phyloP scores from a whole-genome alignment of 345 rosid species.

The Jatropha curcas region DNA sequence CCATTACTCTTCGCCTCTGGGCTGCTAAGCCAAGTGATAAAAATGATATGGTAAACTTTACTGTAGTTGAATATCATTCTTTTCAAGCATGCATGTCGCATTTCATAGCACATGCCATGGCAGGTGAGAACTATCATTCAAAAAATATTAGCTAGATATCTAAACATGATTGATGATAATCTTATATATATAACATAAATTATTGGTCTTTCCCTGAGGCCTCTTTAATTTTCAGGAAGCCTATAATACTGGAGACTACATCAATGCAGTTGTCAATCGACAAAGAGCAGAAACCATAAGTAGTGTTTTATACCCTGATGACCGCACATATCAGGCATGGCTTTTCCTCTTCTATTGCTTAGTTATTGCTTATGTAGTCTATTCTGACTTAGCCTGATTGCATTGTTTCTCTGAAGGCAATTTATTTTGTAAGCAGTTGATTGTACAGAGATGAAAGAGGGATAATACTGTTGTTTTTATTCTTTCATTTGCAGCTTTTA shows the following conservation, averaged over 20 bases:
- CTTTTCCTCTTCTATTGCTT: constrained; percentile 13
- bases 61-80: neutral
- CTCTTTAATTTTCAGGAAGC: constrained; percentile 33
- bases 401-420: neutral
- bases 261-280: constrained; percentile 47
- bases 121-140: neutral
- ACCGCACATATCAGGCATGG: constrained; percentile 44
- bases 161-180: neutral
- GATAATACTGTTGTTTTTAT: neutral
- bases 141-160: neutral
- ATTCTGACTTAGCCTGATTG: neutral
- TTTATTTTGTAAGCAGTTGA: constrained; percentile 1
- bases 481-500: neutral
- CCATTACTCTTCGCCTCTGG: constrained; percentile 52
- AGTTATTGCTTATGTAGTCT: constrained; percentile 9
- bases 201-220: neutral
- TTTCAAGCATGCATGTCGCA: neutral
- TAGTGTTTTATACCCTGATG: constrained; percentile 48
- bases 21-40: constrained; percentile 53
- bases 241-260: constrained; percentile 49
- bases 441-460: neutral
- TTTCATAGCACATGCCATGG: neutral
- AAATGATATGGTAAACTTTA: constrained; percentile 38
- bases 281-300: constrained; percentile 51
- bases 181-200: neutral